Conservation (phyloP, 805 yeast species). For the Saccharomycopsis sp. region DNA sequence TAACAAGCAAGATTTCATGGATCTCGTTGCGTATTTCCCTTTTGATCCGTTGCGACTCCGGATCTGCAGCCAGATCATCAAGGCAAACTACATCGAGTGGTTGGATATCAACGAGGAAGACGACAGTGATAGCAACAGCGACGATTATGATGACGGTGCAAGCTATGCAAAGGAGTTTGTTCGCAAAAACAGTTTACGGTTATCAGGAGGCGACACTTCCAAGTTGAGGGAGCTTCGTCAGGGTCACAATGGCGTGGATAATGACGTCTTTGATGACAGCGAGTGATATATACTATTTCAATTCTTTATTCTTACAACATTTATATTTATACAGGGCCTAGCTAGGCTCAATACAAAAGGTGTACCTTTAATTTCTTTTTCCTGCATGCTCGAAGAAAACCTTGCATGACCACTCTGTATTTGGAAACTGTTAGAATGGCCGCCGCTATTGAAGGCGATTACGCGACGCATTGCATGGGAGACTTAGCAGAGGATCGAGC, state of each 20-base stretch:
- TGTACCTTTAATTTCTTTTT: too few relatives aligned
- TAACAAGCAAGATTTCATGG: conserved; percentile 75
- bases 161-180: conserved; percentile 5
- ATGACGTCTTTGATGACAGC: not conserved
- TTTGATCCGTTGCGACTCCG: conserved; percentile 85
- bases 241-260: not conserved
- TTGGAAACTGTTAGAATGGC: too few relatives aligned
- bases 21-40: conserved; percentile 92
- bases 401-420: too few relatives aligned
- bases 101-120: conserved; percentile 33
- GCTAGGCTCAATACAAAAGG: too few relatives aligned
- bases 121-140: conserved; percentile 10
- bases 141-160: conserved; percentile 12
- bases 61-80: conserved; percentile 47
- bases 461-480: too few relatives aligned
- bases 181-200: conserved; percentile 3
- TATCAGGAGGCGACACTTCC: not conserved
- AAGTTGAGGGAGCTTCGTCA: not conserved
- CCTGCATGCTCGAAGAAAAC: too few relatives aligned
- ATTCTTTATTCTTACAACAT: too few relatives aligned
- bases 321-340: too few relatives aligned
- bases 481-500: too few relatives aligned
- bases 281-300: too few relatives aligned
- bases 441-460: too few relatives aligned
- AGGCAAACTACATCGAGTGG: conserved; percentile 73